A percentile compares a stretch with the other conserved stretches of the same genome.
These are phyloP conservation scores for Paxillus rubicundulus DNA, from an alignment of 768 basidiomycete species.

Conservation along the genomic window DNA sequence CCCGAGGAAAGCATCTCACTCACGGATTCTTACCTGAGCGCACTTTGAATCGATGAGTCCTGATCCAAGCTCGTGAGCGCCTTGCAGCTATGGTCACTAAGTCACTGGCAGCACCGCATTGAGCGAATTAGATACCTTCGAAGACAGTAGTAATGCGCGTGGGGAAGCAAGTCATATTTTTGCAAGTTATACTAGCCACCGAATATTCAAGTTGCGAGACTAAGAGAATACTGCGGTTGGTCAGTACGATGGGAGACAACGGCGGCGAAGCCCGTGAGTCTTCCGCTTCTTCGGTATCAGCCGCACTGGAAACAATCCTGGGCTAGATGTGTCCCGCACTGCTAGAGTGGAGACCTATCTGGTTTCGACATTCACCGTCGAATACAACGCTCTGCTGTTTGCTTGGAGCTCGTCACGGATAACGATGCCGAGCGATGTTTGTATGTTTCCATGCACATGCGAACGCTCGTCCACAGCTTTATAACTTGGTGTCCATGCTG, in stretches of 20 bases:
- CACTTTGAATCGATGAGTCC: not conserved
- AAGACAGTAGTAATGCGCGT: too few species aligned
- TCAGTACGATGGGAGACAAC: too few species aligned
- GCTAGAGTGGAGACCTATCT: constrained; percentile 82
- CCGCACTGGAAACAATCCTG: constrained; percentile 77
- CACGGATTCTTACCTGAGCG: constrained; percentile 5
- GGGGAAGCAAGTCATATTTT: too few species aligned
- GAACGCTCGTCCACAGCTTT: too few species aligned
- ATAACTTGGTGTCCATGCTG: too few species aligned
- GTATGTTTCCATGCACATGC: too few species aligned
- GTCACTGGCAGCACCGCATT: too few species aligned
- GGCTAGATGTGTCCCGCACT: constrained; percentile 67
- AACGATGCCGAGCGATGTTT: constrained; percentile 13
- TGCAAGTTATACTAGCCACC: too few species aligned
- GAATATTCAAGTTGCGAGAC: constrained; percentile 9
- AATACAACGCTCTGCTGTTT: constrained; percentile 68
- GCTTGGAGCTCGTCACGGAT: constrained; percentile 75
- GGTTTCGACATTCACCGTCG: constrained; percentile 83
- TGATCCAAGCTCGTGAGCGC: not conserved
- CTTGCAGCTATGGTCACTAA: not conserved
- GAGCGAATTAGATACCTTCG: too few species aligned
- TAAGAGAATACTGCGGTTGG: too few species aligned
- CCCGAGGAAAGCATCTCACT: too few species aligned
- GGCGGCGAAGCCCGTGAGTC: constrained; percentile 41
- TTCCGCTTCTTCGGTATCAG: constrained; percentile 76